phyloP scores from a whole-genome alignment of 345 rosid species.

The Boechera stricta region DNA sequence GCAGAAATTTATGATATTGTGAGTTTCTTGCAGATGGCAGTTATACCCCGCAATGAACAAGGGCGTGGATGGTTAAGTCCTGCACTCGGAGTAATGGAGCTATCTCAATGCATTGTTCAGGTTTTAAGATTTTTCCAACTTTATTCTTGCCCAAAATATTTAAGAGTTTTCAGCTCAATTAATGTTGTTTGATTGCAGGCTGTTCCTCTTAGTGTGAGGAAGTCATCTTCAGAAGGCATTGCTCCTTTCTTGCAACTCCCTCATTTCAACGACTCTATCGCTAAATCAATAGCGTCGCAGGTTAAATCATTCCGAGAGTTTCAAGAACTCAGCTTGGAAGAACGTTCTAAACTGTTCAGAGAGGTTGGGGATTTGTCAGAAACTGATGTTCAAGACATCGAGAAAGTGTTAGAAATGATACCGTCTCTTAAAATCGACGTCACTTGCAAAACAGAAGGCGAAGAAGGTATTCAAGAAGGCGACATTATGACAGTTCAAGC shows the following conservation, averaged over 20 bases:
- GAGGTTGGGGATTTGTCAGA: constrained; percentile 75
- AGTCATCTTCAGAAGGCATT: constrained; percentile 74
- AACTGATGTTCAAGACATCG: constrained; percentile 63
- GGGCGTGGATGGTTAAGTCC: constrained; percentile 98
- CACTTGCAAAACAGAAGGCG: constrained; percentile 92
- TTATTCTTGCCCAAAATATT: neutral
- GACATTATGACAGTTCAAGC: constrained; percentile 79
- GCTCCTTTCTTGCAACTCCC: constrained; percentile 95
- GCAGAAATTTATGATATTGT: neutral
- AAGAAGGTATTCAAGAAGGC: constrained; percentile 95
- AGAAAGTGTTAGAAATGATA: constrained; percentile 84
- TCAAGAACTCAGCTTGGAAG: constrained; percentile 61
- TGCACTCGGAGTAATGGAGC: constrained; percentile 87
- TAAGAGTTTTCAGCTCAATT: neutral
- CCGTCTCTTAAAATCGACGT: constrained; percentile 74
- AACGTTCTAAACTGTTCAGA: constrained; percentile 74
- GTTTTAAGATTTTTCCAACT: constrained; percentile 41
- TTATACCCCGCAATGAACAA: constrained; percentile 78
- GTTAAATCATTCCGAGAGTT: constrained; percentile 80
- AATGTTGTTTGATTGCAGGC: constrained; percentile 58
- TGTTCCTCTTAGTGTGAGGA: constrained; percentile 91
- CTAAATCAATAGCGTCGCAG: constrained; percentile 61
- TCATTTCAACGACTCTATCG: constrained; percentile 67
- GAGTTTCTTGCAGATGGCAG: constrained; percentile 73
- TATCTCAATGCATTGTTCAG: constrained; percentile 93